phyloP scores from a whole-genome alignment of 1,284 basidiomycete genomes.

The Pseudomicrostroma phylloplanum region DNA sequence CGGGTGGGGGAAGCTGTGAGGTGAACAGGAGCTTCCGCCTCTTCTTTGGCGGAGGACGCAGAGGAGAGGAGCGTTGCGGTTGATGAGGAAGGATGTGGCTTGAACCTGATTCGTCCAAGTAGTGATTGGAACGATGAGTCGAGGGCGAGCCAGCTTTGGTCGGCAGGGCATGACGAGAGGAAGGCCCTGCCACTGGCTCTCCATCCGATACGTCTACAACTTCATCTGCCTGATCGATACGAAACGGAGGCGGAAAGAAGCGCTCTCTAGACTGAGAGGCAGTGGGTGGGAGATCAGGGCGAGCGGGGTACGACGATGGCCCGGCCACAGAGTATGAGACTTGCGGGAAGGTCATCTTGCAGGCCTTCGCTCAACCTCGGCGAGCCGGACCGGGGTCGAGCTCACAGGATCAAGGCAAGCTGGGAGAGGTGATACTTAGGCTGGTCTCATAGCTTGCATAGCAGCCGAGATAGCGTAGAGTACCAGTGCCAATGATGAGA shows the following conservation, averaged over 20 bases:
- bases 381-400: too few species aligned
- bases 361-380: too few species aligned
- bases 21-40: constrained; percentile 21
- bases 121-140: background rate
- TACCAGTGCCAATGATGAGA: too few species aligned
- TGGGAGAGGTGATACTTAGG: too few species aligned
- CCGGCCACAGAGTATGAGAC: too few species aligned
- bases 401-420: too few species aligned
- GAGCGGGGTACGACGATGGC: too few species aligned
- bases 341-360: too few species aligned
- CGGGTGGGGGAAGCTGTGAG: constrained; percentile 19
- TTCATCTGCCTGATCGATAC: background rate
- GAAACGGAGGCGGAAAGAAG: constrained; percentile 6
- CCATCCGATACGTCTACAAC: background rate
- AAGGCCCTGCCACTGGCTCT: background rate
- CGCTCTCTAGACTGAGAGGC: background rate
- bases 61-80: background rate
- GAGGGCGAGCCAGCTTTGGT: background rate
- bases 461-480: too few species aligned
- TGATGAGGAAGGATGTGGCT: background rate
- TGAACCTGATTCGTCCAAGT: too few species aligned
- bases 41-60: constrained; percentile 10
- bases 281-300: background rate
- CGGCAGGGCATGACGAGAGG: background rate
- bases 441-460: too few species aligned